Conservation (phyloP, 768 basidiomycete genomes). For the Rhodosporidiobolus sp. region DNA sequence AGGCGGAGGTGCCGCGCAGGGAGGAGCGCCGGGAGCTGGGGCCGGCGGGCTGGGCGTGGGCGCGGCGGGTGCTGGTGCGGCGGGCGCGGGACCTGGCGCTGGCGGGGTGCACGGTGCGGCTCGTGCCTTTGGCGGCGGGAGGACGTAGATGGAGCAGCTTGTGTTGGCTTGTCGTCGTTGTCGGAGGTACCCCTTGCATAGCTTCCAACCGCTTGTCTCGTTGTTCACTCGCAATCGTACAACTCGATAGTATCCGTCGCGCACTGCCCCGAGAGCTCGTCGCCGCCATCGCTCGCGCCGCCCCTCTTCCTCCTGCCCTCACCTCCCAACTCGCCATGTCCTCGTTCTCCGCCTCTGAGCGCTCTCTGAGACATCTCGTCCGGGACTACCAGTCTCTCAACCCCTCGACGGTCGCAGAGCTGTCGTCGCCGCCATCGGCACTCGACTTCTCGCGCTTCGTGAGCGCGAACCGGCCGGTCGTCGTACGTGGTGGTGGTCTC, state of each 20-base stretch:
- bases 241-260: background rate
- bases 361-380: conserved; percentile 1
- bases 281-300: background rate
- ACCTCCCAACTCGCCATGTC: background rate
- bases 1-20: background rate
- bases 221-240: background rate
- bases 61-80: background rate
- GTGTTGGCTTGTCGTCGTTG: background rate
- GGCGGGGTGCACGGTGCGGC: background rate
- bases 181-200: background rate
- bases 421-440: conserved; percentile 8
- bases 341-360: background rate
- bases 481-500: conserved; percentile 15
- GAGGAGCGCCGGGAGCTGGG: no score
- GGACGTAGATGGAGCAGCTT: no score
- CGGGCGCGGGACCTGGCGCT: background rate
- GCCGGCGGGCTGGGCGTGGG: background rate
- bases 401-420: conserved; percentile 9
- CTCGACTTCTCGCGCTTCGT: conserved; percentile 33
- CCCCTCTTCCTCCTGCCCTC: background rate
- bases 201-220: background rate
- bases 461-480: conserved; percentile 30
- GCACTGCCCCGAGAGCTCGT: background rate
- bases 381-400: conserved; percentile 30
- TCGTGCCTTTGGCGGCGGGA: background rate